A percentile compares a stretch with the other conserved stretches of the same genome.
Evolutionary conservation across 176 grass and related monocot genomes (phyloP).

Genomic region (Thinopyrum elongatum): DNA sequence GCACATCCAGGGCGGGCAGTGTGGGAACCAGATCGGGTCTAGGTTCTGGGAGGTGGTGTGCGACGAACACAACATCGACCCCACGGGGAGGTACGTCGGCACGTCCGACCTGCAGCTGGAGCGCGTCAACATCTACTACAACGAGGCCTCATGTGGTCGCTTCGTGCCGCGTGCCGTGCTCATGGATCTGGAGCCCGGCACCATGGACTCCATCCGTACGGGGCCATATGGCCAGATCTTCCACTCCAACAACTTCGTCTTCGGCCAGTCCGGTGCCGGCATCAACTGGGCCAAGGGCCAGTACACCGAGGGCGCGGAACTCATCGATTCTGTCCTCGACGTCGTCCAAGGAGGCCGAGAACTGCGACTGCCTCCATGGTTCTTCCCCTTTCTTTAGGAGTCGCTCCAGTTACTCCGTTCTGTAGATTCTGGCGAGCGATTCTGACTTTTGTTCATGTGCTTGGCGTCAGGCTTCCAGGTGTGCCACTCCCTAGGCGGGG

Average conservation of each 20-base stretch:
- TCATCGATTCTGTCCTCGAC: conserved; percentile 87
- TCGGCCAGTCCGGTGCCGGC: conserved; percentile 80
- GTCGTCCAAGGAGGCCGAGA: conserved; percentile 96
- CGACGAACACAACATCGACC: conserved; percentile 67
- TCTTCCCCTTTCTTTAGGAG: not conserved
- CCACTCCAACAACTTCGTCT: conserved; percentile 83
- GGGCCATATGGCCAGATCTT: conserved; percentile 79
- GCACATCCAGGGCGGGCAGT: conserved; percentile 78
- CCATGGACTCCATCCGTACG: conserved; percentile 72
- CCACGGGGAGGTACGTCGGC: conserved; percentile 59
- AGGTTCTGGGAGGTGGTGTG: conserved; percentile 85
- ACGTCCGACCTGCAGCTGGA: conserved; percentile 66
- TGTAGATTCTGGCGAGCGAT: not conserved
- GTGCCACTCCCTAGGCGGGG: too few species aligned
- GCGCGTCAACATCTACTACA: conserved; percentile 90
- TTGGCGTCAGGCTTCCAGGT: conserved; percentile 61
- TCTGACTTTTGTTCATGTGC: not conserved
- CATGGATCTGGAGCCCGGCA: conserved; percentile 88
- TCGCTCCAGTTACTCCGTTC: conserved; percentile 19
- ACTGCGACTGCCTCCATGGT: conserved; percentile 97
- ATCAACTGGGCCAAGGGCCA: conserved; percentile 99
- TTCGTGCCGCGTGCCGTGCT: conserved; percentile 81
- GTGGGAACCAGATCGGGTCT: conserved; percentile 82
- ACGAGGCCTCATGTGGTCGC: conserved; percentile 68
- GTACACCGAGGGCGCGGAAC: conserved; percentile 93